Conservation (phyloP, 2,329 filamentous ascomycete genomes). For the Xylariaceae sp. region DNA sequence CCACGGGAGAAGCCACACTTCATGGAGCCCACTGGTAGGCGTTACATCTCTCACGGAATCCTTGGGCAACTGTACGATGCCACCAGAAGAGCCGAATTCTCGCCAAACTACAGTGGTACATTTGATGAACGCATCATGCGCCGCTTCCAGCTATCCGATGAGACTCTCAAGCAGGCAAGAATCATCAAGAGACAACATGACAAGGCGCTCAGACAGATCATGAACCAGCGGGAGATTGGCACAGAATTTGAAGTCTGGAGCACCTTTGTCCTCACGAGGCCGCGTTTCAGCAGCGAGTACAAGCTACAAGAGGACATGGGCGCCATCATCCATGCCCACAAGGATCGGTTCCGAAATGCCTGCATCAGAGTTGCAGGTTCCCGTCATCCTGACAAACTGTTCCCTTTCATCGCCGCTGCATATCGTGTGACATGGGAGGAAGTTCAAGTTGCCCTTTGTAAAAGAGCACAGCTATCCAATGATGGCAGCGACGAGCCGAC, state of each 20-base stretch:
- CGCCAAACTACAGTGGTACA: constrained; percentile 64
- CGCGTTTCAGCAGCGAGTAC: constrained; percentile 72
- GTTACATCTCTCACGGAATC: constrained; percentile 67
- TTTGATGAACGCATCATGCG: constrained; percentile 76
- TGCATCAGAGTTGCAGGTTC: constrained; percentile 66
- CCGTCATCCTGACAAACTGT: constrained; percentile 55
- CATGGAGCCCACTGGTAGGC: constrained; percentile 60
- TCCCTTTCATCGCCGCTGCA: constrained; percentile 79
- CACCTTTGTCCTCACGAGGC: constrained; percentile 76
- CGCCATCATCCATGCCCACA: constrained; percentile 62
- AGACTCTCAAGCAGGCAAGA: constrained; percentile 56
- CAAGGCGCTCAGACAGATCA: constrained; percentile 68
- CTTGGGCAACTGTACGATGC: constrained; percentile 82
- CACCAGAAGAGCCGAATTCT: constrained; percentile 65
- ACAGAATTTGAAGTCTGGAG: constrained; percentile 94
- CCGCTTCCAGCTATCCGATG: constrained; percentile 54
- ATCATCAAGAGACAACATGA: constrained; percentile 78
- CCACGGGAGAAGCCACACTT: constrained; percentile 77
- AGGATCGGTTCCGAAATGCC: constrained; percentile 63
- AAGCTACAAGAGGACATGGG: constrained; percentile 84
- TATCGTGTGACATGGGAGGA: constrained; percentile 79
- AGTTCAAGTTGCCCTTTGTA: constrained; percentile 54
- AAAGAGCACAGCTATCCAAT: constrained; percentile 35
- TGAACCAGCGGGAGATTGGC: constrained; percentile 77
- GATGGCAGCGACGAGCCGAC: constrained; percentile 27